Base-by-base conservation (phyloP, 805 yeast genomes). In the Sugiyamaella mastotermitis region DNA sequence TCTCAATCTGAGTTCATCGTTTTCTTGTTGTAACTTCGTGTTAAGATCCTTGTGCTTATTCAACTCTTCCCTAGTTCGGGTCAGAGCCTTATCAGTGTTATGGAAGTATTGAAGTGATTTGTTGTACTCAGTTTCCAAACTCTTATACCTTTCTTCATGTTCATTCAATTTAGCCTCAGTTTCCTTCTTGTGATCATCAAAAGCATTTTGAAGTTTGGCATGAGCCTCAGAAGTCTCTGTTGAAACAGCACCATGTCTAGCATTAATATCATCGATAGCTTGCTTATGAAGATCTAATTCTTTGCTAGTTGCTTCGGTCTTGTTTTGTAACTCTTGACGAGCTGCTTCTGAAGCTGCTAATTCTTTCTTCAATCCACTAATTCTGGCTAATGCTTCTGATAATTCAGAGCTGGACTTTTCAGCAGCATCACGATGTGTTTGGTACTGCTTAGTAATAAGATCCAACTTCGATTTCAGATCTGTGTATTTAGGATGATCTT, bases 21-120 rank as follows among this genome's bases (percentile, higher is more conserved):
- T 60, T 57, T 87, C 90, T 38, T 69, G 71, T 42, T 68, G 64
- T 38, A 86, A 65, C 46, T 71, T 71, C 33, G 69, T 74, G 42
- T 77, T 72, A 14, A 66, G 50, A 10, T 70, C 76, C 50, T 73
- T 80, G 54, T 75, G 78, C 54, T 69, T 75, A 22, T 69, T 68
- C 42, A 81, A 62, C 57, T 87, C 95, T 32, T 71, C 74, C 51
- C 86, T 86, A 6, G 90, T 80, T 47, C 79, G 53, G 33, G 75
- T 75, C 39, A 87, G 68, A 0, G 95, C 95, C 45, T 72, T 74
- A 40, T 81, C 79, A 10, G 90, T 78, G 55, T 79, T 84, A 49
- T 75, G 76, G 22, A 84, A 80, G 17, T 85, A 76, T 45, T 75
- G 77, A 38, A 83, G 60, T 1, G 92, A 82, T 50, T 79, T 77